Percentiles rank a stretch among this genome's conserved stretches.
phyloP scores from a whole-genome alignment of 345 rosid genomes.

The Bruguiera gymnorhiza region DNA sequence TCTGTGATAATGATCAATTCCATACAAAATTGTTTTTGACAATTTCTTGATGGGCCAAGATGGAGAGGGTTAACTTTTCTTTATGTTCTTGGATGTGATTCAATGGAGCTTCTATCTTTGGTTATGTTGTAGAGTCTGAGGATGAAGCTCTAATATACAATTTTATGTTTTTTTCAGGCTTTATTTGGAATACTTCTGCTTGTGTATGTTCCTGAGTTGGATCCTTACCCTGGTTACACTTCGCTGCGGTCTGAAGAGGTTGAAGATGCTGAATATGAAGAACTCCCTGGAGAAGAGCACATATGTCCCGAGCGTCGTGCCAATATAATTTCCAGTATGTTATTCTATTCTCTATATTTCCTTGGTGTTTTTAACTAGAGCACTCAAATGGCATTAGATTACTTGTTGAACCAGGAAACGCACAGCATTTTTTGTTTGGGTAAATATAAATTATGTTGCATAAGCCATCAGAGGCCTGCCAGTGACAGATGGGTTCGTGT shows the following conservation, averaged over 20 bases:
- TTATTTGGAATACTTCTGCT: slow-evolving; percentile 79
- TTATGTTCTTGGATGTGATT: slow-evolving; percentile 80
- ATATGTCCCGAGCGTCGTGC: slow-evolving; percentile 86
- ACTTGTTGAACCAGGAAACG: not conserved
- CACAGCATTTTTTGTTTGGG: not conserved
- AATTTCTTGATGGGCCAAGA: not conserved
- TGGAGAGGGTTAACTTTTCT: slow-evolving; percentile 19
- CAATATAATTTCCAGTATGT: slow-evolving; percentile 79
- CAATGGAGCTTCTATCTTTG: slow-evolving; percentile 73
- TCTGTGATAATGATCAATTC: not conserved
- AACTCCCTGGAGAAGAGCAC: slow-evolving; percentile 83
- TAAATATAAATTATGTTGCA: slow-evolving; percentile 1
- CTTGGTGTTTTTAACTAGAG: not conserved
- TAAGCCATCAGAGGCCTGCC: not conserved
- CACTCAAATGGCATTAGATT: slow-evolving; percentile 2
- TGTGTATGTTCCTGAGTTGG: slow-evolving; percentile 76
- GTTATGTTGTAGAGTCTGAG: not conserved
- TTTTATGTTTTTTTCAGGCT: slow-evolving; percentile 47
- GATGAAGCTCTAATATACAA: slow-evolving; percentile 15
- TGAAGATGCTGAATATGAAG: slow-evolving; percentile 78
- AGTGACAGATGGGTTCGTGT: slow-evolving; percentile 5
- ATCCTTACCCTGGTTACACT: slow-evolving; percentile 86
- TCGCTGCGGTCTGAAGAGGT: slow-evolving; percentile 47
- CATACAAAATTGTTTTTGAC: too few relatives aligned
- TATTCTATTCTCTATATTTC: slow-evolving; percentile 15